A percentile compares a stretch with the other conserved stretches of the same genome.
Conservation (phyloP, 1,284 basidiomycete species). For the Paramarasmius palmivorus region DNA sequence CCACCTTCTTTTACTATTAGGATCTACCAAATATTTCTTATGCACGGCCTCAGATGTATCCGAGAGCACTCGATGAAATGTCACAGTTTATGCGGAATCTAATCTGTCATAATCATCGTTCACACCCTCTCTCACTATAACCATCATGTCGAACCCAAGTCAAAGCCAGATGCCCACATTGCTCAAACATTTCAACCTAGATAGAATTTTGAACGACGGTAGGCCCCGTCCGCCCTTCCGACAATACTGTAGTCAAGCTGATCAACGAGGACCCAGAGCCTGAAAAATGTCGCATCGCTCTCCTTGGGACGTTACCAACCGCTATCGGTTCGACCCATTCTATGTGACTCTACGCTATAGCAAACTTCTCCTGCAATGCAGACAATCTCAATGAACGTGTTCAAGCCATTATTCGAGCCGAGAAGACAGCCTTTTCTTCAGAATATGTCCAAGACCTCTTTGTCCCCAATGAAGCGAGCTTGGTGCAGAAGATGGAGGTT, state of each 20-base stretch:
- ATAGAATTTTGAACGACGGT: conserved; percentile 62
- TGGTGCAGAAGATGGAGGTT: conserved; percentile 31
- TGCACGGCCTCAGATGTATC: too few species aligned
- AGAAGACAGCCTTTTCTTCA: conserved; percentile 39
- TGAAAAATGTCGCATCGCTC: conserved; percentile 28
- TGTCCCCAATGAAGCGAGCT: conserved; percentile 20
- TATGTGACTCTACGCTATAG: not conserved
- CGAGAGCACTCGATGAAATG: too few species aligned
- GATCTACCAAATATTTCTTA: too few species aligned
- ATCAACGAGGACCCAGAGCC: conserved; percentile 20
- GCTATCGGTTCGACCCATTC: not conserved
- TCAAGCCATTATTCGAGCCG: conserved; percentile 39
- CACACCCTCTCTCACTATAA: too few species aligned
- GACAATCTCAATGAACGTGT: conserved; percentile 27
- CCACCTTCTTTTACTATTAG: too few species aligned
- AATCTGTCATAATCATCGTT: too few species aligned
- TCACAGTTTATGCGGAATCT: too few species aligned
- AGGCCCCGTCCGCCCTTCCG: conserved; percentile 13
- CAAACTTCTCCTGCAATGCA: not conserved
- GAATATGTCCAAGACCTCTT: conserved; percentile 27
- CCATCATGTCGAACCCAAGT: conserved; percentile 4
- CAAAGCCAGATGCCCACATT: conserved; percentile 2
- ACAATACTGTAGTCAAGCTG: not conserved
- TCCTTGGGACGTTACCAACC: conserved; percentile 39
- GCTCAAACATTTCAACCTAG: conserved; percentile 42